A percentile compares a stretch with the other conserved stretches of the same genome.
Evolutionary conservation across 225 moss, liverwort and hornwort species (phyloP).

Genomic region (Bryum argenteum): DNA sequence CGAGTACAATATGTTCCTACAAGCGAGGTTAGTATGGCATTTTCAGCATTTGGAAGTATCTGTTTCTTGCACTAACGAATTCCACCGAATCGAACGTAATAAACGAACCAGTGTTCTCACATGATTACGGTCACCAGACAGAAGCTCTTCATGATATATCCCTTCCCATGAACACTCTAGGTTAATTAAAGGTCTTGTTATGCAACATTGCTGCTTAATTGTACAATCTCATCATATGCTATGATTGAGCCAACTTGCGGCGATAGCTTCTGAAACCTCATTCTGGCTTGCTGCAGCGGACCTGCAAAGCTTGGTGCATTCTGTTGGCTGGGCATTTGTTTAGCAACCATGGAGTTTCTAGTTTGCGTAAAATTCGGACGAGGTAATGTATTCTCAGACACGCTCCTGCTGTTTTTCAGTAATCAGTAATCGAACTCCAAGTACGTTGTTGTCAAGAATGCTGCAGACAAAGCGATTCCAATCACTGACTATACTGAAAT

Average conservation of each 20-base stretch:
- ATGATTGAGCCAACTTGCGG: neutral
- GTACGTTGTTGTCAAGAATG: neutral
- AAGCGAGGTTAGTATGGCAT: conserved; percentile 30
- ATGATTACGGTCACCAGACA: neutral
- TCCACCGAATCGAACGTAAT: neutral
- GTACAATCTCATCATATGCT: neutral
- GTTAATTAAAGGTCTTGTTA: neutral
- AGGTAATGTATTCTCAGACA: conserved; percentile 49
- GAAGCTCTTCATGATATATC: neutral
- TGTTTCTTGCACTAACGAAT: neutral
- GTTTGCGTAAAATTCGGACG: conserved; percentile 94
- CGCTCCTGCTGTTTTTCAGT: neutral
- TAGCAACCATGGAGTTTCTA: conserved; percentile 75
- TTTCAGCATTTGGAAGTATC: neutral
- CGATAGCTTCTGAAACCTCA: neutral
- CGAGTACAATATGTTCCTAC: conserved; percentile 66
- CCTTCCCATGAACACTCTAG: neutral
- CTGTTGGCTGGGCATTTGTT: conserved; percentile 80
- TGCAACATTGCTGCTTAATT: neutral
- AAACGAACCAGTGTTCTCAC: neutral
- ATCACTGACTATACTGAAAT: conserved; percentile 2
- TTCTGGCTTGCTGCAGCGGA: conserved; percentile 53
- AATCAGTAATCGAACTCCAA: neutral
- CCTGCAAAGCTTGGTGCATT: conserved; percentile 89
- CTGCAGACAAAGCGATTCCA: neutral